Base-by-base conservation (phyloP, 2,329 filamentous ascomycete genomes). In the Paraconiothyrium brasiliense region DNA sequence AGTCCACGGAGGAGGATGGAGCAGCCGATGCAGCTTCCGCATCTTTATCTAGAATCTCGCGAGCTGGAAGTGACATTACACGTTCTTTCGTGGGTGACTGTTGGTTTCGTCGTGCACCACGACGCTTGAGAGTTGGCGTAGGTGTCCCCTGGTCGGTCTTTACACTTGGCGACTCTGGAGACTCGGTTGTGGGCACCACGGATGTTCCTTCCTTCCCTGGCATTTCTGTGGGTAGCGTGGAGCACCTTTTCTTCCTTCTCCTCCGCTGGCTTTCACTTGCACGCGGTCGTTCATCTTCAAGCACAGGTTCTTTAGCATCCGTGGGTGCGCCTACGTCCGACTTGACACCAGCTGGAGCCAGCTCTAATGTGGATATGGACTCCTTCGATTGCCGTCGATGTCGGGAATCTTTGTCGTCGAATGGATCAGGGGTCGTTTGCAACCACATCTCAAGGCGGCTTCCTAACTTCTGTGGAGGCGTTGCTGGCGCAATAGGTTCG, bases 371-470 rank as follows among this genome's bases (percentile, higher is more conserved):
- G 0, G 75, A 76, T 14, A 71, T 54, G 5, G 74, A 71, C 27
- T 75, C 74, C 54, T 72, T 76, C 9, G 76, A 76, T 50, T 63
- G 65, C 51, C 68, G 67, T 44, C 73, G 66, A 32, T 75, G 74
- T 30, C 75, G 75, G 4, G 77, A 75, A 39, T 81, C 81, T 54
- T 79, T 72, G n/a, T 85, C 84, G 51, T 82, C 62, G 60, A 87
- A 86, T 2, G 85, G 84, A 72, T 88, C 85, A 9, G 84, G 80
- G 2, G 85, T 87, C 56, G 79, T 80, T 2, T 83, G 83, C 6
- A 90, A 81, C 88, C 88, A 90, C 52, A 86, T 85, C 74, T 89
- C 85, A 30, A 90, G 84, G 51, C 86, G 86, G 56, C 71, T 83
- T 22, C 78, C 80, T 59, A 83, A 82, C 14, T 83, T 79, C 49